These are phyloP conservation scores for Paratinospora sagittata DNA, from an alignment of 164 flowering plant species.

Conservation along the genomic window DNA sequence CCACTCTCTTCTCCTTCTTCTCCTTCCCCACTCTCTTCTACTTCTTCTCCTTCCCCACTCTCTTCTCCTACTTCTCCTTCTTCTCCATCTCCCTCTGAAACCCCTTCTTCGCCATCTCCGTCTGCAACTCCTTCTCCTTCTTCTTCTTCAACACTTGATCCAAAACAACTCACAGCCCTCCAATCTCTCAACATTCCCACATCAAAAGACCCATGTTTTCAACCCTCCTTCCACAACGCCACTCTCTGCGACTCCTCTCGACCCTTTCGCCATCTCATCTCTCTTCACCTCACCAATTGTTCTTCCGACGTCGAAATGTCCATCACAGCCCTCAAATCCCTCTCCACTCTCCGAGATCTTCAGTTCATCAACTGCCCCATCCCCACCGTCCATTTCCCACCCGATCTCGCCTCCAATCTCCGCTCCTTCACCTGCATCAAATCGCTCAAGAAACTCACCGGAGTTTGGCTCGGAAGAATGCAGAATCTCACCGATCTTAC, in stretches of 20 bases:
- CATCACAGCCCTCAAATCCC: constrained; percentile 65
- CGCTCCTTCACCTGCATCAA: constrained; percentile 57
- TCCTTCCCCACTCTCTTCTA: constrained; percentile 8
- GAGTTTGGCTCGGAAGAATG: constrained; percentile 63
- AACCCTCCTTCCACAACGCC: constrained; percentile 40
- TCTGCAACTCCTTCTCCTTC: constrained; percentile 17
- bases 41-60: constrained; percentile 6
- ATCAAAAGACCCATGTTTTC: constrained; percentile 68
- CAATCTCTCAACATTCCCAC: constrained; percentile 76
- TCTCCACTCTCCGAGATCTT: constrained; percentile 58
- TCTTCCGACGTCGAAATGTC: constrained; percentile 64
- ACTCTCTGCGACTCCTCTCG: constrained; percentile 56
- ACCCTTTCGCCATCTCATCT: constrained; percentile 79
- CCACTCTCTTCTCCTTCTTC: constrained; percentile 11
- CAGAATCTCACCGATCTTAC: constrained; percentile 62
- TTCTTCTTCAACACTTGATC: constrained; percentile 54
- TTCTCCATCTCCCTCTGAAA: constrained; percentile 8
- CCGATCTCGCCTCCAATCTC: constrained; percentile 51
- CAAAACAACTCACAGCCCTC: constrained; percentile 75
- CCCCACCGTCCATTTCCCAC: constrained; percentile 51
- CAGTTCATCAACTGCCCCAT: constrained; percentile 67
- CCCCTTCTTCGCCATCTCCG: constrained; percentile 12
- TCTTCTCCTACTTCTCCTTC: background rate
- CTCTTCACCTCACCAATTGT: constrained; percentile 78
- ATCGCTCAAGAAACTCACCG: constrained; percentile 57